These are phyloP conservation scores for Dictyostelium brefeldianum DNA, from an alignment of 78 protist genomes.

Conservation along the genomic window DNA sequence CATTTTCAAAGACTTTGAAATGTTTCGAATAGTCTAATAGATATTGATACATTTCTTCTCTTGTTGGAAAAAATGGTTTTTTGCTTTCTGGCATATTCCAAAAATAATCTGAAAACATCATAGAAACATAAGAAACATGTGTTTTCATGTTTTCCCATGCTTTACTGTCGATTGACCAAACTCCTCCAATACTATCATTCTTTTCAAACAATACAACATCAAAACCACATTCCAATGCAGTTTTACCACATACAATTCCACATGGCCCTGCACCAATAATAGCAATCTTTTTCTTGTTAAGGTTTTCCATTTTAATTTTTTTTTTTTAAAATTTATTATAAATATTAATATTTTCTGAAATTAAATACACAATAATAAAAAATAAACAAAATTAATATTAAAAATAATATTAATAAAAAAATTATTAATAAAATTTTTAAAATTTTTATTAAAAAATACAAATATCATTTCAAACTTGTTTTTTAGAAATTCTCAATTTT, in stretches of 20 bases:
- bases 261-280: slow-evolving; percentile 37
- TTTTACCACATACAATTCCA: background rate
- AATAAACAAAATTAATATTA: too few relatives aligned
- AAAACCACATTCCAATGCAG: slow-evolving; percentile 21
- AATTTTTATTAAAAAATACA: too few relatives aligned
- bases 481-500: too few relatives aligned
- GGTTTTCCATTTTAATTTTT: too few relatives aligned
- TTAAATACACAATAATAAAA: background rate
- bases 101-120: slow-evolving; percentile 13
- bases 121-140: background rate
- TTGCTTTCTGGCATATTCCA: background rate
- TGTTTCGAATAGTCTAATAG: background rate
- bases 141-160: slow-evolving; percentile 25
- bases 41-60: background rate
- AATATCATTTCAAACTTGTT: too few relatives aligned
- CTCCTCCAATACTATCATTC: slow-evolving; percentile 17
- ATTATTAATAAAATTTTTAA: too few relatives aligned
- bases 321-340: too few relatives aligned
- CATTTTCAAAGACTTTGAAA: background rate
- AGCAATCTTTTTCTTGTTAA: background rate
- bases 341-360: too few relatives aligned
- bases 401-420: too few relatives aligned
- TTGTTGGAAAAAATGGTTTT: slow-evolving; percentile 2
- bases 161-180: background rate
- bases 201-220: slow-evolving; percentile 35